These are phyloP conservation scores for Nepenthes mirabilis DNA, from an alignment of 148 eudicot genomes.

Conservation along the genomic window DNA sequence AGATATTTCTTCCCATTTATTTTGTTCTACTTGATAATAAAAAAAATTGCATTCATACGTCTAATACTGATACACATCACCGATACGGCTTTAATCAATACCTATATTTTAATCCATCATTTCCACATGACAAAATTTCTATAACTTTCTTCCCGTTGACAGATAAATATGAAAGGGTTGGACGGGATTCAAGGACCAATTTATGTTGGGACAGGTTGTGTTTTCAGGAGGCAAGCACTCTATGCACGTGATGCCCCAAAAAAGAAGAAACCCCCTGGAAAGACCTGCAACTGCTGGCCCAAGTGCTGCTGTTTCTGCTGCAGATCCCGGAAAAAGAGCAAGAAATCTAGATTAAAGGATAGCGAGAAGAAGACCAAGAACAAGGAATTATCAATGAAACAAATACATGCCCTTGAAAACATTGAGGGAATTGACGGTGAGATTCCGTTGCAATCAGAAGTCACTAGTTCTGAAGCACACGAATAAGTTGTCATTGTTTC, in stretches of 20 bases:
- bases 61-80: no score
- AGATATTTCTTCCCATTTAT: no score
- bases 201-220: slow-evolving; percentile 85
- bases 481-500: background rate
- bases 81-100: no score
- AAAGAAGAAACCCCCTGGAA: slow-evolving; percentile 59
- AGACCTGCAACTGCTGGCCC: slow-evolving; percentile 83
- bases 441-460: background rate
- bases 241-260: slow-evolving; percentile 79
- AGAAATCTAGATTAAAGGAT: slow-evolving; percentile 32
- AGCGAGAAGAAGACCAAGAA: slow-evolving; percentile 44
- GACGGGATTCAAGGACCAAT: slow-evolving; percentile 96
- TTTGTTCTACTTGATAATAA: no score
- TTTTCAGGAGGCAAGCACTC: slow-evolving; percentile 78
- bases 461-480: background rate
- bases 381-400: slow-evolving; percentile 49
- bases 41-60: no score
- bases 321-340: slow-evolving; percentile 43
- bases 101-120: no score
- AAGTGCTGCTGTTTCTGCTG: slow-evolving; percentile 57
- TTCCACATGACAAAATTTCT: no score
- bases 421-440: slow-evolving; percentile 94
- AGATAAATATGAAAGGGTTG: slow-evolving; percentile 90
- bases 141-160: slow-evolving; percentile 4
- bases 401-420: slow-evolving; percentile 88